Percentiles rank a stretch among this genome's conserved stretches.
phyloP scores from a whole-genome alignment of 2,329 filamentous ascomycete genomes.

The Paecilomyces dactylethromorphus region DNA sequence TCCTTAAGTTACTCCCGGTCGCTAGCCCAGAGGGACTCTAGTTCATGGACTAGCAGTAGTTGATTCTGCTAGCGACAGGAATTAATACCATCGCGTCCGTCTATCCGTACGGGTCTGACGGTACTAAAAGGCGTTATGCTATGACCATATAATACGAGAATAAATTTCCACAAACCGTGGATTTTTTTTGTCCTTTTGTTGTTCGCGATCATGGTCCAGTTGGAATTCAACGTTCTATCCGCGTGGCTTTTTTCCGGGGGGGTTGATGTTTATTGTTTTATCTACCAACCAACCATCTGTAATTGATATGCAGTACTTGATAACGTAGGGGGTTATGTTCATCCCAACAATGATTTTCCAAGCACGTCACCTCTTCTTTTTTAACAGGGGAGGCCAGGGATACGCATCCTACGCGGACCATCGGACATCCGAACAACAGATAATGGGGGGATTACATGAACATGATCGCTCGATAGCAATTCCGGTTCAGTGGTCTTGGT shows the following conservation, averaged over 20 bases:
- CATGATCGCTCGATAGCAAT: not conserved
- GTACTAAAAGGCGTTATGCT: not conserved
- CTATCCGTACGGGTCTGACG: not conserved
- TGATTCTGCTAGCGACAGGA: not conserved
- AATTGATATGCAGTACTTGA: not conserved
- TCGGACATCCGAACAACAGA: not conserved
- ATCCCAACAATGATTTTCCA: not conserved
- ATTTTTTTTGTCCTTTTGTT: not conserved
- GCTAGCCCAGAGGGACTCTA: not conserved
- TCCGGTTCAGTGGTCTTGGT: not conserved
- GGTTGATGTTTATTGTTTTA: too few relatives aligned
- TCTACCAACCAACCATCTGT: too few relatives aligned
- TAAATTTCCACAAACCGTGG: not conserved
- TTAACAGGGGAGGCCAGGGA: not conserved
- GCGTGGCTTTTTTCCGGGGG: not conserved
- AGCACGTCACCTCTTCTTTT: not conserved
- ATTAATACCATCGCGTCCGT: not conserved
- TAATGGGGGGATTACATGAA: not conserved
- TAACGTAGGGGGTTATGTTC: not conserved
- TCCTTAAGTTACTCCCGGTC: not conserved
- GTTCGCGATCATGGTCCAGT: not conserved
- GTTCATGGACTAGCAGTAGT: not conserved
- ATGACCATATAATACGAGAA: not conserved
- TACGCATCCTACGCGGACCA: not conserved
- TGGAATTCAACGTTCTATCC: not conserved